Evolutionary conservation across 139 green algal genomes (phyloP), one percentile per base, ranked within the genome.

Genomic region (Pseudopediastrum boryanum): DNA sequence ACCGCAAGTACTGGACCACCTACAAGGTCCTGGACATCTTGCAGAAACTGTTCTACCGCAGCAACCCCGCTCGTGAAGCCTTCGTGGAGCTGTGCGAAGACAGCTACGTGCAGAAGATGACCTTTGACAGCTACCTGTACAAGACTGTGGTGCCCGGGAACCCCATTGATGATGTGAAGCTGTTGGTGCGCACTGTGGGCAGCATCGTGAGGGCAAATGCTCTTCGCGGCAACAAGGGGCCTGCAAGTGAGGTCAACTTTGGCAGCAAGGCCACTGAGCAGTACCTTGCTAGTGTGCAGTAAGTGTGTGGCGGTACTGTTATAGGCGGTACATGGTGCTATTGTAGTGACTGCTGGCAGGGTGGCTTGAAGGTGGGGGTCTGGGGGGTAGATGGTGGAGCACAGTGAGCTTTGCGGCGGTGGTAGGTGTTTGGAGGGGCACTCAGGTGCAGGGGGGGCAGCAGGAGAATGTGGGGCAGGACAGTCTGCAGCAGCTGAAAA

Each of bases 1-100:
- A 99, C 92, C 88, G 88, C 76, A 98, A 99, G 92, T 99, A 99
- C 92, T 99, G 96, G 96, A 80, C 94, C 84, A 99, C 96, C 44
- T 99, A 99, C 96, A 99, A 99, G 93, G 96, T 99, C 48, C 90
- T 99, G 71, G 96, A 99, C 91, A 99, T 99, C 90, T 89, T 99
- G 80, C 96, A 99, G 92, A 99, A 99, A 93, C 93, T 98, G 42
- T 97, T 98, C 87, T 92, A 93, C 90, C 83, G 96, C 39, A 96
- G 89, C 83, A 99, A 99, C 93, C 96, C 96, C 52, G 96, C 96
- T 2, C 90, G 96, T 31, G 96, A 99, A 89, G 96, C 96, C 12
- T 99, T 99, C 86, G 96, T 99, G 67, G 96, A 99, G 92, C 94
- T 99, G 87, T 99, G 96, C 86, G 87, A 96, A 65, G 93, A 95